Evolutionary conservation across 1,284 basidiomycete species (phyloP), one percentile per base, ranked within the genome.

Genomic region (Leccinum subrobustum): DNA sequence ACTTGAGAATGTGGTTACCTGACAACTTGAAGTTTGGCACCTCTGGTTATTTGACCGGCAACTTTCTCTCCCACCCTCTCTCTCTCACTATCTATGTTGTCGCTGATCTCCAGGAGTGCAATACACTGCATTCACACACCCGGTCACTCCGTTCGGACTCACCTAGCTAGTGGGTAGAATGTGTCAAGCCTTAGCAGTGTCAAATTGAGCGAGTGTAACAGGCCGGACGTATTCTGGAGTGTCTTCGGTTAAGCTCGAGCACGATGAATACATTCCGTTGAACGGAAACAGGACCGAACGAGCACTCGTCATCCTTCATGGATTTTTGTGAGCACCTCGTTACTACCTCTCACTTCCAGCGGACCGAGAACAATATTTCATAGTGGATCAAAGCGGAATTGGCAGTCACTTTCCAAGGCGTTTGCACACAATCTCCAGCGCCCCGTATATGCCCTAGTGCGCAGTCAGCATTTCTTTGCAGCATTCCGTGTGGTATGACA

Each of bases 311-410:
- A 85, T 89, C 51, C 72, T 88, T n/a, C 87, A 89, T 64, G 88
- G 87, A 1, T 76, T 89, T 50, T 85, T 88, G 87, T 87, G 64
- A 63, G 86, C 39, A 59, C 18, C 18, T 56, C 7, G 7, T 63
- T 27, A 6, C 7, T 31, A 20, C 7, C 11, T 54, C 14, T 27
- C 53, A 47, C 50, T n/a, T 27, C 8, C 20, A 7, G 31, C 57
- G 39, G 35, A 50, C 23, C 37, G 52, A 63, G 55, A 33, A 48
- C 51, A 29, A 39, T 9, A 6, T 44, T 60, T 50, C 23, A 25
- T 50, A 91, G 89, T 65, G 92, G 92, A 0, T 90, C 86, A 58
- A 92, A 92, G 70, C 81, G 92, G 57, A 94, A 93, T 69, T 94
- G 90, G 87, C 79, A 83, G 4, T 87, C 88, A 0, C 74, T 93